These are phyloP conservation scores for Corniculantispora saksenae DNA, from an alignment of 2,329 filamentous ascomycete genomes.

Conservation along the genomic window DNA sequence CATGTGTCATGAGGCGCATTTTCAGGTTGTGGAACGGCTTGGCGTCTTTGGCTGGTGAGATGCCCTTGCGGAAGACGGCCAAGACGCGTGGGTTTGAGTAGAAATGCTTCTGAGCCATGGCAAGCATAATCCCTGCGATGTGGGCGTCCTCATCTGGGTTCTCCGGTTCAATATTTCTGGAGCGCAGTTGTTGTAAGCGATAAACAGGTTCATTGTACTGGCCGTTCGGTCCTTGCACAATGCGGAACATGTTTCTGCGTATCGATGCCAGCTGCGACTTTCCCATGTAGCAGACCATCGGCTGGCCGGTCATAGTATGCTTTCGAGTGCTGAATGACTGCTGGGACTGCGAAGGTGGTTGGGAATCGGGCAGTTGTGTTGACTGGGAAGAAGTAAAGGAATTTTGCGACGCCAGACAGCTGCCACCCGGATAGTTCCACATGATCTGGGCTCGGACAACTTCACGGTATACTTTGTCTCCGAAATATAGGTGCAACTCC, in stretches of 20 bases:
- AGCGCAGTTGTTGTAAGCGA: constrained; percentile 48
- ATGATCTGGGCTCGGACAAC: constrained; percentile 51
- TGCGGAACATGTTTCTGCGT: constrained; percentile 49
- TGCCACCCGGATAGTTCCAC: constrained; percentile 44
- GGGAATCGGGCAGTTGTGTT: constrained; percentile 37
- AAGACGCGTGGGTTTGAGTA: constrained; percentile 36
- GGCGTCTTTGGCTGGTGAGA: constrained; percentile 29
- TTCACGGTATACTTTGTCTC: constrained; percentile 44
- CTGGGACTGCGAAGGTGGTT: constrained; percentile 26
- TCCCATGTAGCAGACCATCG: constrained; percentile 50
- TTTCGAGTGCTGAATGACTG: constrained; percentile 16
- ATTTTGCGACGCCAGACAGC: constrained; percentile 28
- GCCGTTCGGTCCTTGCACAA: constrained; percentile 41
- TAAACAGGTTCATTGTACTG: constrained; percentile 49
- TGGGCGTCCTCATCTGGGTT: constrained; percentile 54
- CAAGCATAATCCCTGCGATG: constrained; percentile 53
- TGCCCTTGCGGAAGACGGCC: constrained; percentile 25
- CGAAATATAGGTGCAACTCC: constrained; percentile 54
- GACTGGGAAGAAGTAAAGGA: constrained; percentile 39
- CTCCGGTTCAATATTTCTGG: constrained; percentile 48
- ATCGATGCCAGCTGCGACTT: constrained; percentile 47
- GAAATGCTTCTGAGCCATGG: constrained; percentile 58
- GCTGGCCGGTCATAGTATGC: constrained; percentile 29
- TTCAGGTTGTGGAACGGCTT: constrained; percentile 48
- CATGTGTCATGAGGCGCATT: constrained; percentile 53